Evolutionary conservation across 768 basidiomycete species (phyloP), one percentile per base, ranked within the genome.

Genomic region (Dendrothele bispora): DNA sequence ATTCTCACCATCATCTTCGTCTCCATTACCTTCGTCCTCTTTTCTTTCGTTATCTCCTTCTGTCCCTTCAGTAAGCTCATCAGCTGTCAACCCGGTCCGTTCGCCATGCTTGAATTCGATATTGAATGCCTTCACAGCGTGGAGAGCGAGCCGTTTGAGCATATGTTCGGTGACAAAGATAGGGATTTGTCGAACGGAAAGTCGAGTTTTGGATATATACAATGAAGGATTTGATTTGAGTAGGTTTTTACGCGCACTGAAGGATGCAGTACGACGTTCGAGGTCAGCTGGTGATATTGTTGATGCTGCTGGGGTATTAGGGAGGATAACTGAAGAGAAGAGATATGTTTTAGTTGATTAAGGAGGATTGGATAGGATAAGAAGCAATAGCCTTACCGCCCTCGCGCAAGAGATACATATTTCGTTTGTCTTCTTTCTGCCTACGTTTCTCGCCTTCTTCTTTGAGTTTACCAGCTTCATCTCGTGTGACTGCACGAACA

Each of bases 381-480:
- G 41, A 43, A 39, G 17, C 24, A 30, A 42, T 28, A 6, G 24
- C 69, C 83, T 56, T 59, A 91, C 95, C 91, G 74, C 97, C 97
- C 80, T 99, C 97, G 11, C 91, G 82, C 55, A 99, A 78, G 50
- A 99, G 82, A 63, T 99, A 98, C 61, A 97, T 83, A 61, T 98
- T 97, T 20, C 95, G 80, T 63, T 95, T 95, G 67, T 99, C 97
- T 1, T 86, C 85, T 65, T 95, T 95, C 65, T 92, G 84, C 39
- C 92, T 77, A 51, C 79, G 75, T 59, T 82, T 84, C 61, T 95
- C 94, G 3, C 88, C 86, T 15, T 86, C 89, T 52, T 97, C 94
- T 61, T 88, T 91, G 39, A 98, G 78, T 64, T 88, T 88, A 4
- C 81, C 78, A 5, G 97, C 97, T 54, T 88, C 79, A 52, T 95